phyloP scores from a whole-genome alignment of 2,329 filamentous ascomycete genomes.

The Chaetomiaceae sp. region DNA sequence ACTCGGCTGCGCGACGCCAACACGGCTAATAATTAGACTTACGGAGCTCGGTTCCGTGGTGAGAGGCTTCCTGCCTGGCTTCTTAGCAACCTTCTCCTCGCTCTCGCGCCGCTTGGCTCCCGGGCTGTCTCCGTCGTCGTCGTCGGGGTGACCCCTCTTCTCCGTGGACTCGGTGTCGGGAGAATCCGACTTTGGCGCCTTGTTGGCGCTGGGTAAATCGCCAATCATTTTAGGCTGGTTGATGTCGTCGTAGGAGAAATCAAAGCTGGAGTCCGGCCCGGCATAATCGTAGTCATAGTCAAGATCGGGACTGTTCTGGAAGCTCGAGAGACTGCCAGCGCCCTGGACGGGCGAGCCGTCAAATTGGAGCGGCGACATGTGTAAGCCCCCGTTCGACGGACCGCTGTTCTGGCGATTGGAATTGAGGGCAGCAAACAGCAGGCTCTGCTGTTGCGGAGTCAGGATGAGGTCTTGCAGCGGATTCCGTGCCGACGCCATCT shows the following conservation, averaged over 20 bases:
- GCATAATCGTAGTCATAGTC: slow-evolving; percentile 80
- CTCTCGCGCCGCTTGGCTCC: slow-evolving; percentile 71
- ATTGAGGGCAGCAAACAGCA: slow-evolving; percentile 71
- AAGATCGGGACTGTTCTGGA: slow-evolving; percentile 75
- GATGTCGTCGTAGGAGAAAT: slow-evolving; percentile 59
- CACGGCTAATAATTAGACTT: slow-evolving; percentile 42
- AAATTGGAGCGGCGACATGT: slow-evolving; percentile 47
- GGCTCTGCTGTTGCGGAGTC: slow-evolving; percentile 70
- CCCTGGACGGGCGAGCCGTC: slow-evolving; percentile 46
- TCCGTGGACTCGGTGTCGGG: slow-evolving; percentile 58
- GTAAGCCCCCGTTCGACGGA: slow-evolving; percentile 36
- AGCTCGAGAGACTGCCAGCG: slow-evolving; percentile 45
- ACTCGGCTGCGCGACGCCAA: not conserved
- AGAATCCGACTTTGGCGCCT: slow-evolving; percentile 51
- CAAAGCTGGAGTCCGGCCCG: slow-evolving; percentile 62
- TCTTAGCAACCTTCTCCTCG: slow-evolving; percentile 84
- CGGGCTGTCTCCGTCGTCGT: slow-evolving; percentile 60
- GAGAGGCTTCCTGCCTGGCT: slow-evolving; percentile 91
- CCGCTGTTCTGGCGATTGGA: slow-evolving; percentile 54
- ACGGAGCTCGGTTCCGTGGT: slow-evolving; percentile 95
- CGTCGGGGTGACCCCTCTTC: slow-evolving; percentile 70
- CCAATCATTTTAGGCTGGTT: slow-evolving; percentile 69
- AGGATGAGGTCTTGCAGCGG: slow-evolving; percentile 59
- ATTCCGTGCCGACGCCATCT: slow-evolving; percentile 50
- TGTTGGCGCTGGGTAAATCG: slow-evolving; percentile 56